phyloP scores from a whole-genome alignment of 106 monocot species.

The Posidonia australis region DNA sequence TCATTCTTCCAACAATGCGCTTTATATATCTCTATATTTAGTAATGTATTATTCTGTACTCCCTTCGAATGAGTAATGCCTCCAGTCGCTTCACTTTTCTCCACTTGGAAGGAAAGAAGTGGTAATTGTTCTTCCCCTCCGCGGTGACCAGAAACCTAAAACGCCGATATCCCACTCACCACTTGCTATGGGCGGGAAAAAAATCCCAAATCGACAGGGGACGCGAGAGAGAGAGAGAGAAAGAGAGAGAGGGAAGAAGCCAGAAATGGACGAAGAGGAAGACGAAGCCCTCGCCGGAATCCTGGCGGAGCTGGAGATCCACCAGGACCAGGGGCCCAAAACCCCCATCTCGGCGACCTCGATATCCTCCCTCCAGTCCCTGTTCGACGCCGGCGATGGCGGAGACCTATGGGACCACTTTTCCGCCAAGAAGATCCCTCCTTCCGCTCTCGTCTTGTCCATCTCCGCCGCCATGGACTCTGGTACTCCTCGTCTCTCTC shows the following conservation, averaged over 20 bases:
- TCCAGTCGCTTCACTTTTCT: too few species aligned
- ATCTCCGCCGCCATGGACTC: conserved; percentile 54
- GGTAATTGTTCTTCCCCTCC: too few species aligned
- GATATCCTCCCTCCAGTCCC: conserved; percentile 22
- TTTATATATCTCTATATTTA: too few species aligned
- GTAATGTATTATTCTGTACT: too few species aligned
- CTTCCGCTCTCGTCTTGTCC: conserved; percentile 36
- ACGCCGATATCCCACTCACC: too few species aligned
- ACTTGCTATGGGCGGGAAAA: conserved; percentile 5
- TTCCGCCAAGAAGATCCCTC: conserved; percentile 16
- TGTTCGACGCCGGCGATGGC: conserved; percentile 13
- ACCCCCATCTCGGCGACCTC: conserved; percentile 14
- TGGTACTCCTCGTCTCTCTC: conserved; percentile 14
- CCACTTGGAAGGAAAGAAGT: too few species aligned
- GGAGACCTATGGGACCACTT: conserved; percentile 28
- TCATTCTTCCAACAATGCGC: too few species aligned
- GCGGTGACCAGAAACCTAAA: too few species aligned
- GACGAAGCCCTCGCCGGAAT: conserved; percentile 4
- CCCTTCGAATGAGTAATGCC: too few species aligned
- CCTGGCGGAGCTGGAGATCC: conserved; percentile 1
- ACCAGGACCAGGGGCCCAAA: not conserved
- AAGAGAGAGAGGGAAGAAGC: not conserved
- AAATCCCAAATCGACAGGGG: not conserved
- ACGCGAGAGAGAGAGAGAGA: not conserved
- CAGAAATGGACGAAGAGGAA: conserved; percentile 2